Evolutionary conservation across 2,329 filamentous ascomycete genomes (phyloP).

Genomic region (Cytospora leucostoma): DNA sequence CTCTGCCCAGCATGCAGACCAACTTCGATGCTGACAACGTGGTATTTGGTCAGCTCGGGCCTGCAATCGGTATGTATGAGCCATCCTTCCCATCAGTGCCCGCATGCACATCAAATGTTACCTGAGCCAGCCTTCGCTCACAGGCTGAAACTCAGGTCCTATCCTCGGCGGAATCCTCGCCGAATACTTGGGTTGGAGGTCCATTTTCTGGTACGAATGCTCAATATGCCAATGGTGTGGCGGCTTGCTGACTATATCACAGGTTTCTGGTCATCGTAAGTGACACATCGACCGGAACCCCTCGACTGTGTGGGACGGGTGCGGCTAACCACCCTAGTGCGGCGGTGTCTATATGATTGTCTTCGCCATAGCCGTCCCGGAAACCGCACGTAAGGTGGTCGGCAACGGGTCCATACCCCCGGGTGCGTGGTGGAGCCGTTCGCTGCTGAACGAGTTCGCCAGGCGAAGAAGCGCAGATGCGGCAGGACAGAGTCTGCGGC

Average conservation of each 20-base stretch:
- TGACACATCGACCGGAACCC: slow-evolving; percentile 43
- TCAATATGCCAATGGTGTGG: no score
- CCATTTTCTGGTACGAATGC: slow-evolving; percentile 54
- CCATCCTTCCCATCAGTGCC: no score
- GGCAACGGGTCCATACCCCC: slow-evolving; percentile 47
- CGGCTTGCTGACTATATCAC: slow-evolving; percentile 25
- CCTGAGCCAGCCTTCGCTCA: slow-evolving; percentile 40
- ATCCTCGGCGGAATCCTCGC: slow-evolving; percentile 55
- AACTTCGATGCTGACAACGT: no score
- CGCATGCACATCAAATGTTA: neutral
- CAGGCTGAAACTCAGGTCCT: slow-evolving; percentile 41
- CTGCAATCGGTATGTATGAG: no score
- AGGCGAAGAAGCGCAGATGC: slow-evolving; percentile 1
- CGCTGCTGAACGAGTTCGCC: slow-evolving; percentile 32
- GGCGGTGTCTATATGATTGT: neutral
- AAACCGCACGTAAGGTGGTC: slow-evolving; percentile 46
- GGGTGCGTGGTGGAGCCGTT: no score
- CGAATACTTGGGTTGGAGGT: slow-evolving; percentile 54
- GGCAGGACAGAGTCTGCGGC: no score
- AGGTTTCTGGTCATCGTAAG: slow-evolving; percentile 47
- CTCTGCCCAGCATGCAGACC: neutral
- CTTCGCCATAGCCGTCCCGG: slow-evolving; percentile 23
- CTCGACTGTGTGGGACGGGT: slow-evolving; percentile 31
- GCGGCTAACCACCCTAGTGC: no score
- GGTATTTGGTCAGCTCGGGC: no score